Conservation (phyloP, 345 rosid species). For the Citrus australasica region DNA sequence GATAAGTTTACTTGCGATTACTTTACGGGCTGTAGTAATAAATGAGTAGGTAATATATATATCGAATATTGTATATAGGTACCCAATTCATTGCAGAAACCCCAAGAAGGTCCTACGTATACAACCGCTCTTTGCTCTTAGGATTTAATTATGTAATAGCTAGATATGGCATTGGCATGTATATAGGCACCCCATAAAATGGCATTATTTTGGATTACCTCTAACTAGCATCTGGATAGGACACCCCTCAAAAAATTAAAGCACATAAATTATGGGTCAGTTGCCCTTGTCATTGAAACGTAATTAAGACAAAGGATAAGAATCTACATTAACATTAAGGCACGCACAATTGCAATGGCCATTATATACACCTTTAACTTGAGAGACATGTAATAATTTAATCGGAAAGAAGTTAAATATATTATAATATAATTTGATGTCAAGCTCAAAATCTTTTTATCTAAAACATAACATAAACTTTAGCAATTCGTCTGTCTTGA, state of each 20-base stretch:
- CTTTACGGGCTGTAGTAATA: too few species aligned
- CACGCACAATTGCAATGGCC: background rate
- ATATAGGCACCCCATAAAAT: background rate
- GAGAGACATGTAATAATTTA: background rate
- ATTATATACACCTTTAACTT: background rate
- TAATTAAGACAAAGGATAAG: background rate
- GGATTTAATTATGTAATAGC: background rate
- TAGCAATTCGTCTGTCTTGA: too few species aligned
- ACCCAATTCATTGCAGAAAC: background rate
- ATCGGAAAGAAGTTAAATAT: background rate
- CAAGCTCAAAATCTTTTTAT: too few species aligned
- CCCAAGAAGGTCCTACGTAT: background rate
- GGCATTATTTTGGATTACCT: background rate
- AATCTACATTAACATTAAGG: background rate
- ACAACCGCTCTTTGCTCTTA: background rate
- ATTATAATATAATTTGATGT: background rate
- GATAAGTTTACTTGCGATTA: too few species aligned
- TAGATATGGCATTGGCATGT: background rate
- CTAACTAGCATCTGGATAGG: background rate
- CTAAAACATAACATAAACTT: too few species aligned
- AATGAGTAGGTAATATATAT: too few species aligned
- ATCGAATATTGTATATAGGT: background rate
- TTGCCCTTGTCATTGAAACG: background rate
- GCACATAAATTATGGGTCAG: background rate
- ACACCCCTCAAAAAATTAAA: background rate